phyloP scores from a whole-genome alignment of 2,329 filamentous ascomycete species.

The Elsinoe ampelina region DNA sequence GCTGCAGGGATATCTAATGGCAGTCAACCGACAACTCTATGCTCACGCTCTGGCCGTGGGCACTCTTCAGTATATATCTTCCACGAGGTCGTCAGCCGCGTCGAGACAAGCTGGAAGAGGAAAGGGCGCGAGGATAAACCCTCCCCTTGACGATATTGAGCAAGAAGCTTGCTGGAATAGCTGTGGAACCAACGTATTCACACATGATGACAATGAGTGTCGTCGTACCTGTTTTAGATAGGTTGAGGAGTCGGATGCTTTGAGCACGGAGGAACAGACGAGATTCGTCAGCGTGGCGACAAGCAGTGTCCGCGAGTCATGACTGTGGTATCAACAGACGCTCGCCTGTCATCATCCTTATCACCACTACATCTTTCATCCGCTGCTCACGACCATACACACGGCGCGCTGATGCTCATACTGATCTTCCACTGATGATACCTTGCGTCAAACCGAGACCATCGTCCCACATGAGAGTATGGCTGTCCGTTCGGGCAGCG shows the following conservation, averaged over 20 bases:
- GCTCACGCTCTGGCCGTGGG: too few species aligned
- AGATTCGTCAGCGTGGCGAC: constrained; percentile 11
- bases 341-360: neutral
- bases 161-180: too few species aligned
- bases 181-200: too few species aligned
- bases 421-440: too few species aligned
- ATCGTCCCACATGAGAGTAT: neutral
- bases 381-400: neutral
- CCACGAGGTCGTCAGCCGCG: too few species aligned
- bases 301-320: constrained; percentile 2
- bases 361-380: neutral
- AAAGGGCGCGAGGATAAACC: too few species aligned
- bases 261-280: neutral
- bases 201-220: too few species aligned
- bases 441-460: neutral
- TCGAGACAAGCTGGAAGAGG: too few species aligned
- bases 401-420: neutral
- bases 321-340: neutral
- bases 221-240: neutral
- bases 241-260: neutral
- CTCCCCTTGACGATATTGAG: too few species aligned
- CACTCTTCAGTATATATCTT: too few species aligned
- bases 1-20: too few species aligned
- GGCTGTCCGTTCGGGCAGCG: constrained; percentile 9
- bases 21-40: too few species aligned